phyloP scores from a whole-genome alignment of 495 filamentous ascomycete species.

The Glonium stellatum region DNA sequence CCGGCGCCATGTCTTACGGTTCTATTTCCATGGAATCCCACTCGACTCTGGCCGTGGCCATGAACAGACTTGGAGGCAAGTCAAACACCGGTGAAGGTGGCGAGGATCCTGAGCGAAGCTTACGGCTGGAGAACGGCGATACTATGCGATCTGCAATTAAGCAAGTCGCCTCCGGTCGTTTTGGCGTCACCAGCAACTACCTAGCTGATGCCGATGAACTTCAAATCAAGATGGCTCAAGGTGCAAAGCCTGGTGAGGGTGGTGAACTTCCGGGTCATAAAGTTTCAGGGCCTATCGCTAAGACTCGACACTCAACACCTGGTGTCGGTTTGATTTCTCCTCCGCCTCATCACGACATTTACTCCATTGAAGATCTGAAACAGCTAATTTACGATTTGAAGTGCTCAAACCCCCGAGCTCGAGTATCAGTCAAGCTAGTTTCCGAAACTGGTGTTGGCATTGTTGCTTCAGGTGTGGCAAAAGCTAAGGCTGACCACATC shows the following conservation, averaged over 20 bases:
- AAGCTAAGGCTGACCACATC: constrained; percentile 97
- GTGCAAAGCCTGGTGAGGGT: constrained; percentile 97
- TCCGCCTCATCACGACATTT: constrained; percentile 98
- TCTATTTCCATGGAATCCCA: constrained; percentile 99
- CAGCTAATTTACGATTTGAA: constrained; percentile 98
- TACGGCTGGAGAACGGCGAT: constrained; percentile 83
- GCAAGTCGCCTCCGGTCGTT: constrained; percentile 94
- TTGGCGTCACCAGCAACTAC: constrained; percentile 97
- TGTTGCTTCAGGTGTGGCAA: constrained; percentile 95
- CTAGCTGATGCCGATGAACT: constrained; percentile 97
- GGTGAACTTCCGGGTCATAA: constrained; percentile 98
- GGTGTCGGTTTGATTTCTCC: constrained; percentile 98
- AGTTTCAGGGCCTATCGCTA: constrained; percentile 92
- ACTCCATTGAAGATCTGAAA: constrained; percentile 98
- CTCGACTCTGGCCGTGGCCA: constrained; percentile 92
- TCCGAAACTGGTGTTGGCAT: constrained; percentile 98
- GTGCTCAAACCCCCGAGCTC: constrained; percentile 89
- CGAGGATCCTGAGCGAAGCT: constrained; percentile 89
- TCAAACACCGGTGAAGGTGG: constrained; percentile 99
- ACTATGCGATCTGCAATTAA: constrained; percentile 99
- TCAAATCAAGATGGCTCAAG: constrained; percentile 99
- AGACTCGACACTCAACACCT: constrained; percentile 95
- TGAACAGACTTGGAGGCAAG: constrained; percentile 97
- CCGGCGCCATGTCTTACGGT: constrained; percentile 99
- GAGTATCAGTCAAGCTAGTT: constrained; percentile 97